A percentile compares a stretch with the other conserved stretches of the same genome.
phyloP scores from a whole-genome alignment of 805 yeast species.

The Candida gorgasii region DNA sequence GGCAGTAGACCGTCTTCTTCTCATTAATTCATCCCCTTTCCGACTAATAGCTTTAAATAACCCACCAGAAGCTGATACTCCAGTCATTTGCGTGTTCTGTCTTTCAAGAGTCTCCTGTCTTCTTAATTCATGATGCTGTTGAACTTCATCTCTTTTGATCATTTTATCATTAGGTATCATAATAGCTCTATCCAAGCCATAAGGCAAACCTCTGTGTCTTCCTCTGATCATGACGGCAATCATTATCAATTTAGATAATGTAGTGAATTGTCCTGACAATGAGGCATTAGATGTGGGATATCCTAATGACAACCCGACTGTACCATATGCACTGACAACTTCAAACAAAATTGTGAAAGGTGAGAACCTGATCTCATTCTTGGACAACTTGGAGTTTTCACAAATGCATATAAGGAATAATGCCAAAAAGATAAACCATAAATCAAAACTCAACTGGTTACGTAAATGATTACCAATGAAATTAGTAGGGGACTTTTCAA shows the following conservation, averaged over 20 bases:
- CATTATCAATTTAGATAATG: constrained; percentile 77
- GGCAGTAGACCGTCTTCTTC: constrained; percentile 3
- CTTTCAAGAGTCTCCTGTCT: constrained; percentile 31
- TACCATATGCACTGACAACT: constrained; percentile 92
- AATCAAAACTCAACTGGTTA: constrained; percentile 87
- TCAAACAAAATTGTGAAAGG: constrained; percentile 81
- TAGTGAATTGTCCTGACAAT: constrained; percentile 68
- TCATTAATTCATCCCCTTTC: constrained; percentile 14
- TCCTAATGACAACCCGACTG: constrained; percentile 91
- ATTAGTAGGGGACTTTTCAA: constrained; percentile 49
- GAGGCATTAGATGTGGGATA: constrained; percentile 69
- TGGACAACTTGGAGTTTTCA: constrained; percentile 65
- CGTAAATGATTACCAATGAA: constrained; percentile 87
- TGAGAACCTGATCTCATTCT: constrained; percentile 48
- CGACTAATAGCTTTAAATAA: constrained; percentile 15
- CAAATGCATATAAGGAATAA: constrained; percentile 83
- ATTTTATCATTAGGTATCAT: constrained; percentile 74
- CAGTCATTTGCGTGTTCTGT: constrained; percentile 12
- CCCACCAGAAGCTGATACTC: constrained; percentile 9
- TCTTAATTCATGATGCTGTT: constrained; percentile 50
- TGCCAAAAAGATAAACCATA: constrained; percentile 91
- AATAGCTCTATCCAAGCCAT: constrained; percentile 89
- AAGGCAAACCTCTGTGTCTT: constrained; percentile 94
- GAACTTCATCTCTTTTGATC: constrained; percentile 60
- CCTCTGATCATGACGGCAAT: constrained; percentile 93